Percentiles rank a stretch among this genome's conserved stretches.
Evolutionary conservation across 768 basidiomycete species (phyloP).

Genomic region (Pholiota microspora): DNA sequence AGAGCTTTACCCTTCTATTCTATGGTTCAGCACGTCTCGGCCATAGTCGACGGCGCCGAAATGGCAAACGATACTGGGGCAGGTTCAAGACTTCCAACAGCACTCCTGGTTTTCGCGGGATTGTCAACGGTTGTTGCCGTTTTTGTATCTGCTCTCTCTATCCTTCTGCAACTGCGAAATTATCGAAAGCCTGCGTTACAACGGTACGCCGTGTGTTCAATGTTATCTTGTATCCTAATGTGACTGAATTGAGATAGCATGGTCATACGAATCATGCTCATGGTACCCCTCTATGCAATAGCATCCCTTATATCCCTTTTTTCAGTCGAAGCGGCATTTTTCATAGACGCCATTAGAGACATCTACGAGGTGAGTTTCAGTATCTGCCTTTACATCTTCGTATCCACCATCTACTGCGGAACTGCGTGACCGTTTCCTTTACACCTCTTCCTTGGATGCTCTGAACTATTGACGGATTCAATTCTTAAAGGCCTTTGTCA

Average conservation of each 20-base stretch:
- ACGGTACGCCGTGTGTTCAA: slow-evolving; percentile 41
- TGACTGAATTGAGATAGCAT: slow-evolving; percentile 46
- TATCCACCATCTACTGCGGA: neutral
- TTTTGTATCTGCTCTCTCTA: slow-evolving; percentile 67
- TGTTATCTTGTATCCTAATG: neutral
- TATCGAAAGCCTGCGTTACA: slow-evolving; percentile 82
- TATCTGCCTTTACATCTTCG: neutral
- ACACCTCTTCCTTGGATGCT: neutral
- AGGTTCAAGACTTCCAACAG: slow-evolving; percentile 56
- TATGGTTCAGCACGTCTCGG: neutral
- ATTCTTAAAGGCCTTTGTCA: slow-evolving; percentile 75
- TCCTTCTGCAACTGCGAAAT: slow-evolving; percentile 80
- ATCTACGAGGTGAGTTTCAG: slow-evolving; percentile 80
- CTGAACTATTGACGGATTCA: neutral
- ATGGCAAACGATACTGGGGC: slow-evolving; percentile 35
- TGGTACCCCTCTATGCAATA: slow-evolving; percentile 93
- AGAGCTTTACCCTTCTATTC: neutral
- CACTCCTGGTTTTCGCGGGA: slow-evolving; percentile 62
- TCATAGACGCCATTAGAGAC: slow-evolving; percentile 93
- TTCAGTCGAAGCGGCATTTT: slow-evolving; percentile 92
- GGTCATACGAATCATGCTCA: slow-evolving; percentile 94
- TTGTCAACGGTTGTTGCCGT: slow-evolving; percentile 69
- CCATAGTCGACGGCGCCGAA: neutral
- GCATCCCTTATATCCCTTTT: slow-evolving; percentile 91
- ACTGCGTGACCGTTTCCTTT: too few species aligned